phyloP scores from a whole-genome alignment of 768 basidiomycete genomes.

The Clitopilus passeckerianus region DNA sequence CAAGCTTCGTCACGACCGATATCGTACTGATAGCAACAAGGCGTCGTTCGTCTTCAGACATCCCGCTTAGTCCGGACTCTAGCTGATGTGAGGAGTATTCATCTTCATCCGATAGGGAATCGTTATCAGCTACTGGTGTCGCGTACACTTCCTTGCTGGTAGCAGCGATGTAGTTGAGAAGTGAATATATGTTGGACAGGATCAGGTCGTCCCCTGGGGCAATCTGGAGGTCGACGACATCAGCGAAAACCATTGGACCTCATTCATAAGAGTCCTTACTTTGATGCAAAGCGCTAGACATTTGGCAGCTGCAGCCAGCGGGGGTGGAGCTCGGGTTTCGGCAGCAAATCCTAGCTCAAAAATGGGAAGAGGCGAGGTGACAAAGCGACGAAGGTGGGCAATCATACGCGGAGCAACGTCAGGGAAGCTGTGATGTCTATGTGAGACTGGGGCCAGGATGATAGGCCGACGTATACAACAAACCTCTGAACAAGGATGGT shows the following conservation, averaged over 20 bases:
- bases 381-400: constrained; percentile 77
- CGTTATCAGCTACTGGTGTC: constrained; percentile 30
- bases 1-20: constrained; percentile 82
- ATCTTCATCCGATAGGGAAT: constrained; percentile 34
- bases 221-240: constrained; percentile 40
- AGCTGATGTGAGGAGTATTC: constrained; percentile 52
- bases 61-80: constrained; percentile 58
- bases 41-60: constrained; percentile 80
- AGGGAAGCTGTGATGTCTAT: constrained; percentile 55
- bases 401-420: constrained; percentile 72
- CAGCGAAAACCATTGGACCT: not conserved
- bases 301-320: constrained; percentile 81
- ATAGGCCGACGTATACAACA: not conserved
- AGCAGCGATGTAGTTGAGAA: constrained; percentile 87
- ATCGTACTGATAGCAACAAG: constrained; percentile 89
- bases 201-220: constrained; percentile 84
- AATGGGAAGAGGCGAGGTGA: constrained; percentile 81
- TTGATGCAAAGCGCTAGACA: constrained; percentile 88
- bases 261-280: constrained; percentile 31
- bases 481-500: constrained; percentile 83
- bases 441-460: not conserved
- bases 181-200: constrained; percentile 95
- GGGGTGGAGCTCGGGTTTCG: constrained; percentile 69
- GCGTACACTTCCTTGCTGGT: constrained; percentile 76
- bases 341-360: constrained; percentile 83